Evolutionary conservation across 2,329 filamentous ascomycete genomes (phyloP), one percentile per base, ranked within the genome.

Genomic region (Gnomoniopsis smithogilvyi): DNA sequence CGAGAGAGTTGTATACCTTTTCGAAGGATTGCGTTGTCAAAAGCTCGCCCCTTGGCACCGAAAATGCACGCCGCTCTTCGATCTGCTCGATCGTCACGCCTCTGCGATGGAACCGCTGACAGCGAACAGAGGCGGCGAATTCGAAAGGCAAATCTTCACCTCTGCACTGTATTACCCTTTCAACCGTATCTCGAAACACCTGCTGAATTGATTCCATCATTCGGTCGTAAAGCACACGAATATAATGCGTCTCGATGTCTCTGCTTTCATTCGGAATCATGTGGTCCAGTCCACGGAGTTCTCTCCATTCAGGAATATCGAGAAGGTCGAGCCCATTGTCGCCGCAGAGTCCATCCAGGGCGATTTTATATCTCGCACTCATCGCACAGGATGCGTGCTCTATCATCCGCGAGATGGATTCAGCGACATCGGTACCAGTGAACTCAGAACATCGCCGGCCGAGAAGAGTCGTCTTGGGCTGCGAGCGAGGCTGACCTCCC

Each of bases 301-400:
- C 68, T 1, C 63, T 49, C 76, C 76, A 79, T 58, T 77, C 70
- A 0, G 59, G 50, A 3, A 73, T 64, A 1, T 62, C 24, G 56
- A 67, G 67, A 12, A 63, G 58, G 24, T 72, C 66, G 45, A 76
- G 71, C 15, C 74, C 63, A 7, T 69, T 43, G 6, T 70, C 66
- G 14, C 72, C 74, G 12, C 63, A 66, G 26, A 80, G 68, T 21
- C 69, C 63, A 11, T 69, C 64, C 50, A 71, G 60, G 3, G 66
- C 64, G 21, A 22, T 63, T 12, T 55, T 64, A 17, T 85, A 71
- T 8, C 82, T 74, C 11, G 80, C 79, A 2, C 79, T 69, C 45
- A 88, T 75, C 10, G 74, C 76, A 26, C 78, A 77, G 22, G 81
- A 80, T 8, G 84, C 84, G 66, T 87, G 84, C 49, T 71, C 69